Evolutionary conservation across 2,329 filamentous ascomycete species (phyloP), one percentile per base, ranked within the genome.

Genomic region (Colletotrichum sp.): DNA sequence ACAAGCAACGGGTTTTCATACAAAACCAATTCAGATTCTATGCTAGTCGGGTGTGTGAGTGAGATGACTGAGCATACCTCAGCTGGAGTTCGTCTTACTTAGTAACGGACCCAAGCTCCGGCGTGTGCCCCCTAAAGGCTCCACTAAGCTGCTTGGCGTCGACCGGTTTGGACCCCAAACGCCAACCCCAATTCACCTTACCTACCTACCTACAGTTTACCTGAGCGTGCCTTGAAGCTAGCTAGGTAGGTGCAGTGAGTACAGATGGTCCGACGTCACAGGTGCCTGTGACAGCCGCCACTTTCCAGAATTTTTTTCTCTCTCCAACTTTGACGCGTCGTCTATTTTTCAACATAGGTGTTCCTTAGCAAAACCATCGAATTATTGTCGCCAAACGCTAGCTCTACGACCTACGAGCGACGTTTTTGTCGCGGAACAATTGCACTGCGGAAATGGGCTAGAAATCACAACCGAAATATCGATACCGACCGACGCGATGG

Each of bases 401-500:
- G 21, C 16, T 55, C 16, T 57, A 26, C 28, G 28, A 74, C 65
- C 55, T 36, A 21, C 57, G 43, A 36, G 32, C 64, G 63, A 61
- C 24, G 43, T 12, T 16, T 34, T 30, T 38, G 60, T 61, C 71
- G 66, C 60, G 57, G 60, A 61, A 43, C 16, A 32, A 18, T 26
- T 15, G 18, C 26, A 34, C 43, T 38, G 73, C 55, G 58, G 75
- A 75, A 52, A 77, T 76, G 72, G 68, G 69, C 60, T 69, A 48
- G 43, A 18, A 21, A 55, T 21, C 9, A 13, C 71, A 38, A 34
- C 48, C 24, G 32, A 64, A 36, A 36, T 21, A 63, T n/a, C 26
- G 52, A 71, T 38, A 52, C 72, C 55, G 57, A 72, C 38, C 58
- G 58, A 72, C 67, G 66, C 48, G 66, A 78, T 77, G 77, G 77